A percentile compares a stretch with the other conserved stretches of the same genome.
Evolutionary conservation across 2,329 filamentous ascomycete species (phyloP).

Genomic region (Alternaria triticimaculans): DNA sequence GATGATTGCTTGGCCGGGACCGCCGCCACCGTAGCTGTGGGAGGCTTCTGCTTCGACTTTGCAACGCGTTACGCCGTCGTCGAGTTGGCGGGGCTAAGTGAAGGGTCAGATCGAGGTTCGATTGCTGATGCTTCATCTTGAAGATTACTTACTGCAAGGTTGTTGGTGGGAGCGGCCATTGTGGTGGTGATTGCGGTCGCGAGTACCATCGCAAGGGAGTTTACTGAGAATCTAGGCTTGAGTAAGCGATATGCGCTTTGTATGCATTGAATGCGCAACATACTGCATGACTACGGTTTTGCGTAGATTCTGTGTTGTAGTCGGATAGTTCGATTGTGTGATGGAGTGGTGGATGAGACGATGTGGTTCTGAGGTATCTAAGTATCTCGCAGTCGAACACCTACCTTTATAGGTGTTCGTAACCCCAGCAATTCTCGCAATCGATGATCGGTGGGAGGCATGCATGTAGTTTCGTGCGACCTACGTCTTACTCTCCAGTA

Average conservation of each 20-base stretch:
- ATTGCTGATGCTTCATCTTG: no score
- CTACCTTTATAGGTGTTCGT: not conserved
- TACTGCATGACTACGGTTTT: not conserved
- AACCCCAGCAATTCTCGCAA: not conserved
- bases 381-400: not conserved
- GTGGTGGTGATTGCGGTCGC: not conserved
- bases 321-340: no score
- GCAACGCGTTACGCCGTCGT: not conserved
- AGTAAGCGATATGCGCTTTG: not conserved
- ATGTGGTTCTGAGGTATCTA: no score
- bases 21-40: not conserved
- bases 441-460: not conserved
- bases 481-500: no score
- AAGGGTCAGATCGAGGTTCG: no score
- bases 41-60: not conserved
- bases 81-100: not conserved
- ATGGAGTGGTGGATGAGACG: no score
- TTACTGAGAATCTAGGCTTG: not conserved
- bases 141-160: not conserved
- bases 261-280: not conserved
- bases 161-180: not conserved
- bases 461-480: no score
- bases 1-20: rapidly evolving
- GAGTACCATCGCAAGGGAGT: not conserved
- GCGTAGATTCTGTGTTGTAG: no score